These are phyloP conservation scores for Geum urbanum DNA, from an alignment of 306 rosid species.

Conservation along the genomic window DNA sequence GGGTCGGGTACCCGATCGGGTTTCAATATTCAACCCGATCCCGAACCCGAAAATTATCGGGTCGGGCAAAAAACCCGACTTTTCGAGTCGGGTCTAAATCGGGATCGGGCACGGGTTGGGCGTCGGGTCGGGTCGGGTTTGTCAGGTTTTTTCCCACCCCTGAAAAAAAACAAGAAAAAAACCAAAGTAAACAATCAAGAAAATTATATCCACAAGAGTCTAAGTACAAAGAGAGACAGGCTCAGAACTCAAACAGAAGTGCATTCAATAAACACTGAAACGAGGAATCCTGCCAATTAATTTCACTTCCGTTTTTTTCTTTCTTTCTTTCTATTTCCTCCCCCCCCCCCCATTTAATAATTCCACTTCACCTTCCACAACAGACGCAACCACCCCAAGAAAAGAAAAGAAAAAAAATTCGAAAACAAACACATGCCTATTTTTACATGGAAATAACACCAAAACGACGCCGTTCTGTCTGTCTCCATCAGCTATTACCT, in stretches of 20 bases:
- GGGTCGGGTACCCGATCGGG: no score
- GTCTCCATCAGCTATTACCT: constrained; percentile 29
- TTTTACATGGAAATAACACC: background rate
- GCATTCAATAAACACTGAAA: background rate
- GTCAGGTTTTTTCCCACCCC: no score
- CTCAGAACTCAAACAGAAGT: background rate
- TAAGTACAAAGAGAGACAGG: background rate
- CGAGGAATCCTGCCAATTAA: background rate
- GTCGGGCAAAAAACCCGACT: no score
- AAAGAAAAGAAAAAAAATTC: no score
- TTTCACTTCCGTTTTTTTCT: background rate
- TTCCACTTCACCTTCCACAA: no score
- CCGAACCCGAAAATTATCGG: no score
- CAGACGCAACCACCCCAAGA: no score
- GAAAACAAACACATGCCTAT: background rate
- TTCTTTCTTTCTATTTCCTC: background rate
- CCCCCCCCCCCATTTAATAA: background rate
- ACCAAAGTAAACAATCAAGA: background rate
- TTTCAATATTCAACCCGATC: no score
- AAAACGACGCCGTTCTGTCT: constrained; percentile 44
- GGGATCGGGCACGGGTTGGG: no score
- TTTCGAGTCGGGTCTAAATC: no score
- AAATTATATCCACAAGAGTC: background rate
- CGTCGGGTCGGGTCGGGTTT: no score
- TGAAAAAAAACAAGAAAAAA: background rate